Evolutionary conservation across 176 grass and related monocot genomes (phyloP), one percentile per base, ranked within the genome.

Genomic region (Oryza meyeriana): DNA sequence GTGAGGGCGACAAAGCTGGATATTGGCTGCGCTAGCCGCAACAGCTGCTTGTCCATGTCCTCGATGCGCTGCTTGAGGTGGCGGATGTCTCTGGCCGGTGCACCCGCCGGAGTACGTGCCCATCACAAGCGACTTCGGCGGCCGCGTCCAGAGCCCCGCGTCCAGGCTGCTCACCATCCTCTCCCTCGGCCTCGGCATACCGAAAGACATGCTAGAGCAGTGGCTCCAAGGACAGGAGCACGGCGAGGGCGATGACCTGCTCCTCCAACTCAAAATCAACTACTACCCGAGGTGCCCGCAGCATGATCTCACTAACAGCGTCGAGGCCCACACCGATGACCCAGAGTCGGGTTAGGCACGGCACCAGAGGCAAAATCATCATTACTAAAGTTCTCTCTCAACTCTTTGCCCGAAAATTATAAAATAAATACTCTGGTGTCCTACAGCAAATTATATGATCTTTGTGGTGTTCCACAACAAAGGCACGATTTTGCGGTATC

Each of bases 301-400:
- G 86, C 95, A 92, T 1, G 88, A 94, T 62, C 90, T 98, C 22
- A 92, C 92, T 8, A 59, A 94, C 1, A 92, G 90, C 61, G 95
- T 94, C 5, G 92, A 98, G 81, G 88, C 92, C 31, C 95, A 97
- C 90, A 97, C 95, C 10, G 95, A 97, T n/a, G n/a, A n/a, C n/a
- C n/a, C n/a, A n/a, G n/a, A n/a, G n/a, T n/a, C n/a, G n/a, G n/a
- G n/a, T n/a, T n/a, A n/a, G n/a, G n/a, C n/a, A n/a, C n/a, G n/a
- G n/a, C n/a, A n/a, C n/a, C n/a, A n/a, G n/a, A n/a, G n/a, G n/a
- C n/a, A n/a, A n/a, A n/a, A n/a, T n/a, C n/a, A n/a, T n/a, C n/a
- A n/a, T n/a, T n/a, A n/a, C n/a, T n/a, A n/a, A n/a, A n/a, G n/a
- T n/a, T n/a, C n/a, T n/a, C n/a, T n/a, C n/a, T n/a, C n/a, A n/a